A percentile compares a stretch with the other conserved stretches of the same genome.
phyloP scores from a whole-genome alignment of 768 basidiomycete species.

The Suillus subalutaceus region DNA sequence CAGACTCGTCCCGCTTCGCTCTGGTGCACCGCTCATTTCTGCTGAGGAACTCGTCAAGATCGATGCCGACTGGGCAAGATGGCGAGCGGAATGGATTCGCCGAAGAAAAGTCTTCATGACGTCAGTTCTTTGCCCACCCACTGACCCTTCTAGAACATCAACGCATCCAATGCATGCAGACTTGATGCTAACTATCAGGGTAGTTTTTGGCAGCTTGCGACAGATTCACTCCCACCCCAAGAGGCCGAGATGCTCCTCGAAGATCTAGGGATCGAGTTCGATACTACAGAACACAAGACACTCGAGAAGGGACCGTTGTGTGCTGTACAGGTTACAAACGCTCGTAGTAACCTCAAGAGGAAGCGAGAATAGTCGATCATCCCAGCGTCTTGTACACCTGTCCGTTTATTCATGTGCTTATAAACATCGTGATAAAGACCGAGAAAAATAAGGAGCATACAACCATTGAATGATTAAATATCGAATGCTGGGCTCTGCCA shows the following conservation, averaged over 20 bases:
- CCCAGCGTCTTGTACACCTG: neutral
- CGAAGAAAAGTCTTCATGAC: constrained; percentile 69
- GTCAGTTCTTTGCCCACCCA: constrained; percentile 24
- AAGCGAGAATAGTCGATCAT: constrained; percentile 41
- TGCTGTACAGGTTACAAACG: constrained; percentile 28
- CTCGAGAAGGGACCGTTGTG: constrained; percentile 71
- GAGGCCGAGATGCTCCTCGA: constrained; percentile 69
- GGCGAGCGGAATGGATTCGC: constrained; percentile 80
- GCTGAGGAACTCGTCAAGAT: constrained; percentile 69
- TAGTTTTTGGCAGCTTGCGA: constrained; percentile 77
- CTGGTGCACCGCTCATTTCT: constrained; percentile 65
- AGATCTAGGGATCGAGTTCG: constrained; percentile 79
- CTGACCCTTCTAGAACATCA: neutral
- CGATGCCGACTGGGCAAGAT: constrained; percentile 75
- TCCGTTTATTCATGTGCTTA: neutral
- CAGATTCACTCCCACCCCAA: constrained; percentile 67
- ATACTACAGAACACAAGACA: constrained; percentile 67
- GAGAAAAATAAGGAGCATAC: neutral
- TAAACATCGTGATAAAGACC: neutral
- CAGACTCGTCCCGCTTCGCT: constrained; percentile 66
- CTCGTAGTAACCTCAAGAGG: constrained; percentile 48
- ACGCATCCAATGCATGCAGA: neutral
- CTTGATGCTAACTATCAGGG: constrained; percentile 10
- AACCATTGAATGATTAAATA: constrained; percentile 9
- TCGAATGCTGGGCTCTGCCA: constrained; percentile 58